phyloP scores from a whole-genome alignment of 148 eudicot genomes.

The Fallopia convolvulus region DNA sequence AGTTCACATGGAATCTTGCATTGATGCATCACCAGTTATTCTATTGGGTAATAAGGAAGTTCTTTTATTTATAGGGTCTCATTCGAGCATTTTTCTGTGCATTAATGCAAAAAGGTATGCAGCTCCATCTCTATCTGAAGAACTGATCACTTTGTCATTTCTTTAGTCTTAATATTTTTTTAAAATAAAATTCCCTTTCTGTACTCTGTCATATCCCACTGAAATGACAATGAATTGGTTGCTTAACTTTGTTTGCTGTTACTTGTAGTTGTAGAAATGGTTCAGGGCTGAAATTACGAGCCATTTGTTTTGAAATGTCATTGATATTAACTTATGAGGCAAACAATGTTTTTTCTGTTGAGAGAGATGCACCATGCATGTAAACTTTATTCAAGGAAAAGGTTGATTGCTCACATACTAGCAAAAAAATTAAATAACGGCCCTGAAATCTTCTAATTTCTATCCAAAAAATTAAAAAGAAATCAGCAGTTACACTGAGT shows the following conservation, averaged over 20 bases:
- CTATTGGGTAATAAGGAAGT: slow-evolving; percentile 39
- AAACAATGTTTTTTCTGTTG: not conserved
- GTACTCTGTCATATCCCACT: not conserved
- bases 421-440: not conserved
- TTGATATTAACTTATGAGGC: not conserved
- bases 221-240: not conserved
- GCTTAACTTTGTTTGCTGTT: not conserved
- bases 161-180: not conserved
- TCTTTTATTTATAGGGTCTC: slow-evolving; percentile 70
- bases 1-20: slow-evolving; percentile 73
- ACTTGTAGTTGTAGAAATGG: not conserved
- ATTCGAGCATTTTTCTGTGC: slow-evolving; percentile 66
- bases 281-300: not conserved
- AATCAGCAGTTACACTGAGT: not conserved
- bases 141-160: not conserved
- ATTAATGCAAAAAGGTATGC: slow-evolving; percentile 56
- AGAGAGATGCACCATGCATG: not conserved
- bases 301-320: not conserved
- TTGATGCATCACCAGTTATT: slow-evolving; percentile 90
- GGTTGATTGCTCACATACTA: not conserved
- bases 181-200: too few species aligned
- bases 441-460: not conserved
- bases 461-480: not conserved
- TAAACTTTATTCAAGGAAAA: not conserved
- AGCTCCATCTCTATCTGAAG: not conserved